Conservation (phyloP, 176 grass and related monocot species). For the Avena sativa region DNA sequence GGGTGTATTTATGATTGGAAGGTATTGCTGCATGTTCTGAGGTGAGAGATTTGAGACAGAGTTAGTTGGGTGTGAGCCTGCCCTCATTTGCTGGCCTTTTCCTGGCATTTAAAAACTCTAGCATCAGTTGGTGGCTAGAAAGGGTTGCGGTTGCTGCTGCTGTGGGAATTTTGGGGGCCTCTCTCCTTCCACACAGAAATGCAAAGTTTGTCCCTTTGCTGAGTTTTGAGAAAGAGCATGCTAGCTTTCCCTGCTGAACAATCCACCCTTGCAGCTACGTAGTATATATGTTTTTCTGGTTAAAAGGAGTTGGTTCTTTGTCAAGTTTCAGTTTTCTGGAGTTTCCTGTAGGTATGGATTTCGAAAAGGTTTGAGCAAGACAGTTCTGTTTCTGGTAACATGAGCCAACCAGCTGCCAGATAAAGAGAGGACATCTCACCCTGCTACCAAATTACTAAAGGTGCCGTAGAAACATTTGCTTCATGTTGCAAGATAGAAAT, state of each 20-base stretch:
- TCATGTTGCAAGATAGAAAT: too few species aligned
- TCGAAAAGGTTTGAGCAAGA: neutral
- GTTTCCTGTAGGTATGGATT: conserved; percentile 37
- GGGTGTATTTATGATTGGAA: conserved; percentile 58
- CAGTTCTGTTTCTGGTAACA: conserved; percentile 23
- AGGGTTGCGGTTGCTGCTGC: conserved; percentile 34
- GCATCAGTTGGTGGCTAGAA: conserved; percentile 56
- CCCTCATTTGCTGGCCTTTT: conserved; percentile 68
- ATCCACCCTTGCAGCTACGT: conserved; percentile 35
- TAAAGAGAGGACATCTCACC: conserved; percentile 29
- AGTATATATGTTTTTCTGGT: conserved; percentile 32
- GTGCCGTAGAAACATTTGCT: conserved; percentile 1
- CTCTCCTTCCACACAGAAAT: conserved; percentile 37
- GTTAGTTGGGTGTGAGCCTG: conserved; percentile 64
- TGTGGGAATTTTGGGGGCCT: conserved; percentile 44
- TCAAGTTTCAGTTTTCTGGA: conserved; percentile 32
- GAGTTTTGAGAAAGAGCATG: conserved; percentile 48
- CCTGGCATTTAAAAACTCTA: conserved; percentile 63
- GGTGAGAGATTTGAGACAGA: conserved; percentile 65
- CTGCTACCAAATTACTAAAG: conserved; percentile 40
- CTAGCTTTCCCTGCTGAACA: conserved; percentile 27
- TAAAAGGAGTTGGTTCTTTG: conserved; percentile 30
- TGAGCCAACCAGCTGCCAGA: conserved; percentile 32
- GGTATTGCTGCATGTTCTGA: conserved; percentile 56
- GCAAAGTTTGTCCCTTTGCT: conserved; percentile 55